Conservation (phyloP, 345 rosid genomes). For the Brassica napus region Da-Ae NC_063450.1:39269001-39269500, state of each 20-base stretch:
- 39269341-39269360: conserved; percentile 70
- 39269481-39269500: conserved; percentile 91
- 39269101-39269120: conserved; percentile 71
- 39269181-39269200: conserved; percentile 74
- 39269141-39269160: conserved; percentile 75
- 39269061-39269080: conserved; percentile 97
- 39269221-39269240: conserved; percentile 42
- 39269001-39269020: conserved; percentile 88
- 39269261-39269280: conserved; percentile 79
- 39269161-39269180: conserved; percentile 70
- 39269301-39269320: conserved; percentile 78
- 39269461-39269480: conserved; percentile 82
- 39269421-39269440: conserved; percentile 84
- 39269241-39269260: conserved; percentile 66
- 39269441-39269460: conserved; percentile 87
- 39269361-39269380: conserved; percentile 80
- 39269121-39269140: conserved; percentile 74
- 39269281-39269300: conserved; percentile 70
- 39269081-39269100: conserved; percentile 78
- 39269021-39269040: conserved; percentile 78
- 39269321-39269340: conserved; percentile 87
- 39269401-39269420: conserved; percentile 72
- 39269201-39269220: conserved; percentile 48
- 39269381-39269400: conserved; percentile 63
- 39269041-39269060: conserved; percentile 90